phyloP scores from a whole-genome alignment of 2,329 filamentous ascomycete species.

The Ambrosiella cleistominuta region DNA sequence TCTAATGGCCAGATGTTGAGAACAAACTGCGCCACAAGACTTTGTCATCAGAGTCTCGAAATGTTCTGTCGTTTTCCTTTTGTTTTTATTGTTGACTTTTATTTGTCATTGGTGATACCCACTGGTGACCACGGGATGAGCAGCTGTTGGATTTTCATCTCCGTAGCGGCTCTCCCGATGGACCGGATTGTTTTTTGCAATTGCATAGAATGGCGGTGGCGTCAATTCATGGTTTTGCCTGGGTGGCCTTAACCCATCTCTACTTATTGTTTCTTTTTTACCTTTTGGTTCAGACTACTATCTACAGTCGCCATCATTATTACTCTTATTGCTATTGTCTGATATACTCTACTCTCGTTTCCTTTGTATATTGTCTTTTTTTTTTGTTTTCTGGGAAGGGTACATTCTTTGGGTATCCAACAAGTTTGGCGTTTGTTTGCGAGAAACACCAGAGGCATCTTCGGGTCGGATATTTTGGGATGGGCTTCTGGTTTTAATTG shows the following conservation, averaged over 20 bases:
- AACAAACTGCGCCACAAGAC: background rate
- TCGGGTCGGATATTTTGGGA: background rate
- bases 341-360: background rate
- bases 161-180: background rate
- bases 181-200: background rate
- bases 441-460: background rate
- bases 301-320: background rate
- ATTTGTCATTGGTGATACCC: background rate
- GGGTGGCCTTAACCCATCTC: background rate
- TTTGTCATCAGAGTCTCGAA: background rate
- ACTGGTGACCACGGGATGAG: background rate
- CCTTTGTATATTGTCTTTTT: slow-evolving; percentile 1
- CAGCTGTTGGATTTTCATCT: background rate
- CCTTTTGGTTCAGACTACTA: background rate
- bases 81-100: background rate
- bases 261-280: background rate
- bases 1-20: too few species aligned
- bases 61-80: background rate
- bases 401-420: background rate
- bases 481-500: background rate
- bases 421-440: background rate
- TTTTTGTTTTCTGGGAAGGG: background rate
- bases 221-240: background rate
- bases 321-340: background rate
- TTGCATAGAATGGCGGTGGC: background rate